Base-by-base conservation (phyloP, 2,329 filamentous ascomycete genomes). In the Apiospora sp. region DNA sequence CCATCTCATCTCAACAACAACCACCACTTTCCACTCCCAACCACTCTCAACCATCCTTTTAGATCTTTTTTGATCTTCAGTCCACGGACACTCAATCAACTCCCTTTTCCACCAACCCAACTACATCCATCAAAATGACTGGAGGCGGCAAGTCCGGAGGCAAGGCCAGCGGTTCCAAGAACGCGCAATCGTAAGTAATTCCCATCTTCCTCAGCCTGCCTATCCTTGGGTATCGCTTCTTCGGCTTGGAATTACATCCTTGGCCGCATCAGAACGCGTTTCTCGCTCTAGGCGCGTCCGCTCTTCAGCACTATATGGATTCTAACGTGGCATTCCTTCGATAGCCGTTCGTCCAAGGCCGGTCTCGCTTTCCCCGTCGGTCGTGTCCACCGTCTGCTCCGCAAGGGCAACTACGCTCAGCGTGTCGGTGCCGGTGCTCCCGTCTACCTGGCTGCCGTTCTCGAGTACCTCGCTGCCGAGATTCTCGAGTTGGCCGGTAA, bases 381-480 rank as follows among this genome's bases (percentile, higher is more conserved):
- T 87, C 96, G 96, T 97, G 96, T 98, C 80, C 96, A 98, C 89
- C 95, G 96, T 94, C 94, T 98, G 73, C 91, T 98, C 81, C 92
- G 96, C 88, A 98, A 98, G 92, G 96, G 96, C 84, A 98, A 98
- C 93, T 99, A 99, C 84, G 96, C 96, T 81, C 96, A 98, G 91
- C 96, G 96, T 92, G 96, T 98, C 81, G 96, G 96, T 95, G 96
- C 96, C 82, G 96, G 94, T 90, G 96, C 96, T 78, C 96, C 96
- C 77, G 96, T 98, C 82, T 98, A 98, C 86, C 93, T 98, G 77
- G 96, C 96, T 77, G 96, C 96, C 72, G 96, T 99, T 72, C 94
- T 99, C 69, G 96, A 99, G 88, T 99, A 99, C 85, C 93, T 99
- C 74, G 96, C 96, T 79, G 96, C 96, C 78, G 96, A 99, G 89